Evolutionary conservation across 495 filamentous ascomycete genomes (phyloP).

Genomic region (Penicillium flavigenum): DNA sequence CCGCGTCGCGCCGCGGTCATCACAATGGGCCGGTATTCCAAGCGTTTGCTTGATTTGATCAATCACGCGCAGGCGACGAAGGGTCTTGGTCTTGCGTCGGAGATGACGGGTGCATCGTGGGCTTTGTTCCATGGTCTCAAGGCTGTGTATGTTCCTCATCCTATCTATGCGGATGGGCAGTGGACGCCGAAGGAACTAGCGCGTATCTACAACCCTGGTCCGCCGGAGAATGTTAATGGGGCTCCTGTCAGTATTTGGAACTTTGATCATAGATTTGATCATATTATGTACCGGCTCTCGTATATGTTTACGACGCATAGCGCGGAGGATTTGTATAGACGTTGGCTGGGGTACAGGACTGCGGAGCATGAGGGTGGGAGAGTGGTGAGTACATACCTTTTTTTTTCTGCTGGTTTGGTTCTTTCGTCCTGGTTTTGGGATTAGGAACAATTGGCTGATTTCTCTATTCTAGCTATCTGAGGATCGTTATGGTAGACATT

Average conservation of each 20-base stretch:
- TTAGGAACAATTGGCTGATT: neutral
- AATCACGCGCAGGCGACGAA: constrained; percentile 26
- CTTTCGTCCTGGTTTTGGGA: too few species aligned
- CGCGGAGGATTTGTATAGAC: constrained; percentile 27
- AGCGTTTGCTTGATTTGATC: constrained; percentile 43
- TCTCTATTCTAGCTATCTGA: constrained; percentile 9
- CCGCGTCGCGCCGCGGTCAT: constrained; percentile 66
- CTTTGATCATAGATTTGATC: constrained; percentile 24
- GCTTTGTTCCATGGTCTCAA: constrained; percentile 72
- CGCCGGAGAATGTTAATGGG: constrained; percentile 29
- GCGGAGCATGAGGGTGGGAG: constrained; percentile 26
- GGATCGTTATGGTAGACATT: constrained; percentile 26
- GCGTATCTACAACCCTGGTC: constrained; percentile 25
- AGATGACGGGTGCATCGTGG: constrained; percentile 67
- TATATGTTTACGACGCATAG: constrained; percentile 34
- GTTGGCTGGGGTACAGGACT: constrained; percentile 28
- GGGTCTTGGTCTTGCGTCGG: constrained; percentile 61
- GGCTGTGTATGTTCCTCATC: constrained; percentile 47
- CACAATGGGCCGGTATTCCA: constrained; percentile 63
- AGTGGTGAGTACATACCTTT: constrained; percentile 12
- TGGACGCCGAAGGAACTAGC: constrained; percentile 27
- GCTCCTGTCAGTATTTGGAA: constrained; percentile 27
- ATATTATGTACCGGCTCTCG: constrained; percentile 31
- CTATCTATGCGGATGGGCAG: constrained; percentile 61
- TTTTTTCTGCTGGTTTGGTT: neutral